Percentiles rank a stretch among this genome's conserved stretches.
Conservation (phyloP, 2,329 filamentous ascomycete genomes). For the Exophiala dermatitidis region DNA sequence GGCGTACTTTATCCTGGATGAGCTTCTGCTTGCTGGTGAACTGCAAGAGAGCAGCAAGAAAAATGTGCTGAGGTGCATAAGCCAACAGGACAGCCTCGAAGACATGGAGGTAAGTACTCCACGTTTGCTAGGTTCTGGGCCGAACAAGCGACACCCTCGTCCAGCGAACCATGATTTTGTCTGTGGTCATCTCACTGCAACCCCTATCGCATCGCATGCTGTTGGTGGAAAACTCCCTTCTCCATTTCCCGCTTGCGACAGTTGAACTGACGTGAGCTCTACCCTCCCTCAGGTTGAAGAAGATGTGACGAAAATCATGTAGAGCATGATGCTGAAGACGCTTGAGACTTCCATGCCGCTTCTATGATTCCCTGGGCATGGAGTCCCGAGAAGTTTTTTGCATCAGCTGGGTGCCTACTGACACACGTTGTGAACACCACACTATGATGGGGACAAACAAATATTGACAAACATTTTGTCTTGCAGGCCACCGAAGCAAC, state of each 20-base stretch:
- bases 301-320: constrained; percentile 87
- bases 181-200: neutral
- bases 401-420: neutral
- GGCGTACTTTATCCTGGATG: constrained; percentile 97
- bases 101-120: constrained; percentile 85
- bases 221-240: neutral
- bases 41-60: constrained; percentile 99
- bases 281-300: constrained; percentile 65
- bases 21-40: constrained; percentile 88
- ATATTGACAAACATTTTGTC: neutral
- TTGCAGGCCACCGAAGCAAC: constrained; percentile 18
- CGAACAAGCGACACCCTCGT: neutral
- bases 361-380: neutral
- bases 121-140: neutral
- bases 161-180: neutral
- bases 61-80: constrained; percentile 92
- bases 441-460: neutral
- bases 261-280: constrained; percentile 28
- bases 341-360: neutral
- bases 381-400: neutral
- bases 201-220: neutral
- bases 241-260: neutral
- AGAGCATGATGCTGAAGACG: constrained; percentile 31
- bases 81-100: constrained; percentile 93
- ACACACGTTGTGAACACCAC: neutral